These are phyloP conservation scores for Primulina huaijiensis DNA, from an alignment of 257 asterid species.

Conservation along the genomic window DNA sequence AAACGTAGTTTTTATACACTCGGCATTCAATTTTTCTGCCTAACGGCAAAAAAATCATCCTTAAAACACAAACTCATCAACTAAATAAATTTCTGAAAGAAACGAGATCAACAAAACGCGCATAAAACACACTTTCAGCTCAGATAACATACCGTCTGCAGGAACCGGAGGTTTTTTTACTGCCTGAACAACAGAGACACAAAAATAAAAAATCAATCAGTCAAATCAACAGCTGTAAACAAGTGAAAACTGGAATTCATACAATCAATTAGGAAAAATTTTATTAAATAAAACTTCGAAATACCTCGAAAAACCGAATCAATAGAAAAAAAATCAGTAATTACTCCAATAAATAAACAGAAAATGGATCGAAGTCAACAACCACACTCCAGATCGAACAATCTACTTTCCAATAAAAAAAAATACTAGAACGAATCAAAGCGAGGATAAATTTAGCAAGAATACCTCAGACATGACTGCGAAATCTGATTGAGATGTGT, in stretches of 20 bases:
- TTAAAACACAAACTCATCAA: not conserved
- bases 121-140: not conserved
- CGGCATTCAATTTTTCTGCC: not conserved
- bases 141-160: not conserved
- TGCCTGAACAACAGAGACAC: not conserved
- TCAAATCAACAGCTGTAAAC: not conserved
- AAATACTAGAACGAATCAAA: not conserved
- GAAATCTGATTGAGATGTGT: not conserved
- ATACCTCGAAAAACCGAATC: not conserved
- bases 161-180: not conserved
- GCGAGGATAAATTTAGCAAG: not conserved
- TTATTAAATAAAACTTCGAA: not conserved
- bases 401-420: not conserved
- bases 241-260: not conserved
- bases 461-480: not conserved
- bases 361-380: not conserved
- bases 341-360: not conserved
- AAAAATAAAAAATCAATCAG: not conserved
- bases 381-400: not conserved
- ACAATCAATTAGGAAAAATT: not conserved
- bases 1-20: not conserved
- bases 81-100: not conserved
- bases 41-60: not conserved
- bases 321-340: too few relatives aligned
- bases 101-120: not conserved